phyloP scores from a whole-genome alignment of 2,329 filamentous ascomycete genomes.

The Ophiostoma tasmaniense region DNA sequence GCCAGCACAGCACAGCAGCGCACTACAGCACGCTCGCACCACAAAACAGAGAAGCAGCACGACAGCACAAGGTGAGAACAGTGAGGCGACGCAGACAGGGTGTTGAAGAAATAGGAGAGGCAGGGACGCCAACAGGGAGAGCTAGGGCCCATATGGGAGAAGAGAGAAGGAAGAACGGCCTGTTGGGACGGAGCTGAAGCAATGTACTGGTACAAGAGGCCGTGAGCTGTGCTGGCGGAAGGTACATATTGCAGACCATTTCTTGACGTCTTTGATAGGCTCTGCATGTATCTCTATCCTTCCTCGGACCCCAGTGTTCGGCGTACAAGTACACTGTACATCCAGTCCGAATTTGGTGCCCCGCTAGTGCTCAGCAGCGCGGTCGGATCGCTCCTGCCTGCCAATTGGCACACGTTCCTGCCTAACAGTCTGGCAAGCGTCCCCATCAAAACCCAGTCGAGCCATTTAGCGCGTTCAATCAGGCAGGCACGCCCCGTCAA shows the following conservation, averaged over 20 bases:
- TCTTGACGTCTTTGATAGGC: too few relatives aligned
- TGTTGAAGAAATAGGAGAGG: constrained; percentile 6
- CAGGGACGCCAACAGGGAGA: background rate
- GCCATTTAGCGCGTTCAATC: background rate
- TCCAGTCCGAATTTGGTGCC: background rate
- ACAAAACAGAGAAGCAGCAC: background rate
- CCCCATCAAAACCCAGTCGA: background rate
- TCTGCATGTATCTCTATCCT: background rate
- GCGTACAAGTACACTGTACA: background rate
- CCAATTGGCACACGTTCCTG: constrained; percentile 10
- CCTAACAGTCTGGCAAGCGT: background rate
- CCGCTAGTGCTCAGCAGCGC: constrained; percentile 5
- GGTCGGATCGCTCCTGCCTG: constrained; percentile 11
- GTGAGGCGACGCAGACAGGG: background rate
- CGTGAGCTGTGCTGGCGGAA: background rate
- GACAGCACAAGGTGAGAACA: background rate
- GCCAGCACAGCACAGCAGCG: constrained; percentile 6
- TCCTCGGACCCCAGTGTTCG: background rate
- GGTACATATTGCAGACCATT: background rate
- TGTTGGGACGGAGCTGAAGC: background rate
- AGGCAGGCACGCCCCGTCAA: background rate
- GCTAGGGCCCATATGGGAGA: background rate
- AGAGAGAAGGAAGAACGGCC: background rate
- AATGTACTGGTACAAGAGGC: background rate
- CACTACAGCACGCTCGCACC: background rate